Base-by-base conservation (phyloP, 495 filamentous ascomycete genomes). In the Trichoderma parareesei region DNA sequence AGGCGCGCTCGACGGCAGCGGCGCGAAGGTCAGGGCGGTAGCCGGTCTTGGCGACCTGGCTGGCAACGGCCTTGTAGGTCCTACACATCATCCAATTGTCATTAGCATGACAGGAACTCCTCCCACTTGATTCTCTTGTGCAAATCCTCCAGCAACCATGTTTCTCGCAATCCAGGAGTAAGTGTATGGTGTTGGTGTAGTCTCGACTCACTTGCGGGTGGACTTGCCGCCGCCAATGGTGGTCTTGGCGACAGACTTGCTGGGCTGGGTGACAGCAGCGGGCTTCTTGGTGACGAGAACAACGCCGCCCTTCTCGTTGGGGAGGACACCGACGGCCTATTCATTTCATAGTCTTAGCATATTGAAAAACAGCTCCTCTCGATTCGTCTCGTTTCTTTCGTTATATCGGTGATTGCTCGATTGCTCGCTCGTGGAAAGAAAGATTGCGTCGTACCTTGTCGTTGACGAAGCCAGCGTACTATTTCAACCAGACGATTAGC, bases 391-490 rank as follows among this genome's bases (percentile, higher is more conserved):
- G 27, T 1, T 27, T 27, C 41, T 60, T 43, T 43, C 49, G 1
- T 38, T 16, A 27, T 38, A 20, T 49, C 41, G 16, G 10, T 61
- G 5, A 37, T 3, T 27, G 27, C 27, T 27, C 27, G 27, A 27
- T 27, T 6, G 44, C 43, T 38, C n/a, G 46, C 9, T 49, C n/a
- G 46, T 16, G 43, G 43, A n/a, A 13, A 46, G 16, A n/a, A 49
- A 8, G n/a, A 27, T 27, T 27, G 37, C 11, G 60, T 70, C 72
- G 76, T 88, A 96, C 93, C 91, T 97, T 93, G 78, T 87, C 87
- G 80, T 95, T 95, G 73, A 92, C 84, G 75, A 89, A 92, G 67
- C 94, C 94, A 67, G 90, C 89, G 78, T 96, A 86, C 90, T 93
- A 75, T 41, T 41, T 67, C 27, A 27, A 27, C 71, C 38, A 55